Percentiles rank a stretch among this genome's conserved stretches.
Evolutionary conservation across 2,329 filamentous ascomycete species (phyloP).

Genomic region (Chrysoporthe deuterocubensis): DNA sequence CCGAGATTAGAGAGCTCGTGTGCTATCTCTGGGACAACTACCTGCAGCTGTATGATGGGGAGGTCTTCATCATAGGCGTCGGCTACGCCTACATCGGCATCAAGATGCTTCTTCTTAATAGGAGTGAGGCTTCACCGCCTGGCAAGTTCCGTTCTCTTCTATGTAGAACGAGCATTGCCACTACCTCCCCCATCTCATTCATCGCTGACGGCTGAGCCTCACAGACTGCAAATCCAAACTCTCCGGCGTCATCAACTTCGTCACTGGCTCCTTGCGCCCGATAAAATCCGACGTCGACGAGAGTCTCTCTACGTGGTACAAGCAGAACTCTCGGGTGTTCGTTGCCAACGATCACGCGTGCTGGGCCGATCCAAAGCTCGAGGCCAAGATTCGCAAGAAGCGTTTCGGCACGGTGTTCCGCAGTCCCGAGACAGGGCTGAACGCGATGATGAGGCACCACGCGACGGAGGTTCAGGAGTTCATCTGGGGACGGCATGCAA

Average conservation of each 20-base stretch:
- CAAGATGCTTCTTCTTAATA: constrained; percentile 76
- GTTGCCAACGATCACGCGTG: constrained; percentile 76
- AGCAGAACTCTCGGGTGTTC: constrained; percentile 77
- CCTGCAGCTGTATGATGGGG: constrained; percentile 75
- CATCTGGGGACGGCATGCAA: constrained; percentile 48
- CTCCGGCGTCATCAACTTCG: constrained; percentile 78
- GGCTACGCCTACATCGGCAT: constrained; percentile 88
- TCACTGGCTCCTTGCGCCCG: constrained; percentile 75
- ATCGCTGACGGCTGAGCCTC: background rate
- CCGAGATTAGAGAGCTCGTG: constrained; percentile 72
- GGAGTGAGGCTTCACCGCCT: constrained; percentile 55
- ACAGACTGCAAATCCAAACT: constrained; percentile 69
- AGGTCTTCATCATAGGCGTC: constrained; percentile 85
- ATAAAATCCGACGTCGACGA: constrained; percentile 79
- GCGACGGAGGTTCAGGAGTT: constrained; percentile 55
- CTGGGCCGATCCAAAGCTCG: constrained; percentile 69
- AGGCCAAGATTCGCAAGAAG: constrained; percentile 61
- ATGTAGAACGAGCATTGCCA: background rate
- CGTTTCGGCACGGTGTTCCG: constrained; percentile 63
- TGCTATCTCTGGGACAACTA: constrained; percentile 98
- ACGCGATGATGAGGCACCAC: constrained; percentile 61
- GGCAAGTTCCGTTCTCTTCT: constrained; percentile 24
- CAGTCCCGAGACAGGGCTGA: constrained; percentile 53
- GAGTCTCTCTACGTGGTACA: constrained; percentile 81
- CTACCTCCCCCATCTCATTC: background rate